phyloP scores from a whole-genome alignment of 2,329 filamentous ascomycete species.

The Trichoderma asperellum region DNA sequence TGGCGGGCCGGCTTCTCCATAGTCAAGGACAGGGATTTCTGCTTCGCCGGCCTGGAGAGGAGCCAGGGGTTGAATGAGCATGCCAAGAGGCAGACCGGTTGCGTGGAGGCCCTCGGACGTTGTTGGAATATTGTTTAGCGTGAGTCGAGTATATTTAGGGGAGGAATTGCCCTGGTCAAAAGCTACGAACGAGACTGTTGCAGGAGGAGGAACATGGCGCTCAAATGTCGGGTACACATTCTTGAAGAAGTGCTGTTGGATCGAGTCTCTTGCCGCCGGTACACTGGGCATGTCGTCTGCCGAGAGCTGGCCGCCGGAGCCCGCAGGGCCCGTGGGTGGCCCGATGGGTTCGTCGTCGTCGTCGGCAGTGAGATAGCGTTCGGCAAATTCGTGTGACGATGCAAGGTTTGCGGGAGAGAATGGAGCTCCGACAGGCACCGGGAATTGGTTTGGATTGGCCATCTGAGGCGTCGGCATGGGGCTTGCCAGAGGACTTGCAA shows the following conservation, averaged over 20 bases:
- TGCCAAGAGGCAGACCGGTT: constrained; percentile 82
- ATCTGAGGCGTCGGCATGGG: constrained; percentile 40
- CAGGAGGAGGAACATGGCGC: constrained; percentile 86
- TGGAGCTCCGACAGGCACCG: constrained; percentile 55
- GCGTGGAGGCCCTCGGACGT: constrained; percentile 77
- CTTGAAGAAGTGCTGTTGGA: constrained; percentile 81
- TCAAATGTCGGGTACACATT: constrained; percentile 96
- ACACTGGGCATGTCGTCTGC: constrained; percentile 93
- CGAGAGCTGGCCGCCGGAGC: constrained; percentile 65
- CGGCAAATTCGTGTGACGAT: constrained; percentile 35
- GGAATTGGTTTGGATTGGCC: constrained; percentile 59
- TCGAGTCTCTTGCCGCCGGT: constrained; percentile 78
- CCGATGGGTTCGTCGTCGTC: constrained; percentile 42
- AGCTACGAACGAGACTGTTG: constrained; percentile 86
- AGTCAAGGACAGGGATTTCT: constrained; percentile 89
- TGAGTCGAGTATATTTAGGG: constrained; percentile 89
- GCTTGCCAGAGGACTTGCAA: constrained; percentile 46
- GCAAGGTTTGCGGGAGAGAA: constrained; percentile 36
- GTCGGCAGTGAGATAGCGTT: constrained; percentile 36
- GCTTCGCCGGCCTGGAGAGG: constrained; percentile 81
- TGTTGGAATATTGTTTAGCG: constrained; percentile 89
- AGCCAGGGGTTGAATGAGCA: constrained; percentile 87
- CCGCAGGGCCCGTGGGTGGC: constrained; percentile 28
- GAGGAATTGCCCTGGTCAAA: constrained; percentile 96
- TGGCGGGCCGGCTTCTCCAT: constrained; percentile 87